Evolutionary conservation across 2,329 filamentous ascomycete genomes (phyloP).

Genomic region (Colletotrichum simmondsii): DNA sequence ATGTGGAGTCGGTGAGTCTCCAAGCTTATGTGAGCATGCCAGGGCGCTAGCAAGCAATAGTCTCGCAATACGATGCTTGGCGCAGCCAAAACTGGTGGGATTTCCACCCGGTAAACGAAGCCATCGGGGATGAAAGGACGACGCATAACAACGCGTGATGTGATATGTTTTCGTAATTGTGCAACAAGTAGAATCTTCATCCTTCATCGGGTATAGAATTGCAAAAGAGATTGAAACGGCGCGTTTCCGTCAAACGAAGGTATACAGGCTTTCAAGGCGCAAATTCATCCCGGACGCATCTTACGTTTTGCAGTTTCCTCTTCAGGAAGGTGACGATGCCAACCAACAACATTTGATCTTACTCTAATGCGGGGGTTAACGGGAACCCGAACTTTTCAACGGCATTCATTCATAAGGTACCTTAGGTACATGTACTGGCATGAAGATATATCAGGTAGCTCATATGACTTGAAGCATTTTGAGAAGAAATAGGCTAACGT

Average conservation of each 20-base stretch:
- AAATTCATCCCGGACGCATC: background rate
- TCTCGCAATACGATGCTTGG: slow-evolving; percentile 24
- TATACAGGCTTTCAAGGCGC: background rate
- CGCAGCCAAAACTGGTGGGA: background rate
- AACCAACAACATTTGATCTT: background rate
- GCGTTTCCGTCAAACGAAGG: background rate
- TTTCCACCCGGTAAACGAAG: background rate
- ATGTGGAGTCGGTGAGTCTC: slow-evolving; percentile 1
- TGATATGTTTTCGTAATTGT: background rate
- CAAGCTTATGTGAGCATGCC: slow-evolving; percentile 24
- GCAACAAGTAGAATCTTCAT: background rate
- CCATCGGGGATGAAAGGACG: background rate
- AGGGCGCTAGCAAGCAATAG: slow-evolving; percentile 18
- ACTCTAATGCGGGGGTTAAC: background rate
- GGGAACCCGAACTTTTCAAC: background rate
- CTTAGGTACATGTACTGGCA: background rate
- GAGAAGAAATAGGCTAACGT: no score
- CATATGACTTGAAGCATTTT: no score
- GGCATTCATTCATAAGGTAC: background rate
- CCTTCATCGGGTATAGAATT: background rate
- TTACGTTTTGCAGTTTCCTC: background rate
- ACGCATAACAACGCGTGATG: background rate
- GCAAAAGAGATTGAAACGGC: background rate
- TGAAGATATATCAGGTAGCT: no score
- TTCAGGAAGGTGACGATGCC: background rate